Evolutionary conservation across 2,329 filamentous ascomycete genomes (phyloP), one percentile per base, ranked within the genome.

Genomic region (Talaromyces marneffei): DNA sequence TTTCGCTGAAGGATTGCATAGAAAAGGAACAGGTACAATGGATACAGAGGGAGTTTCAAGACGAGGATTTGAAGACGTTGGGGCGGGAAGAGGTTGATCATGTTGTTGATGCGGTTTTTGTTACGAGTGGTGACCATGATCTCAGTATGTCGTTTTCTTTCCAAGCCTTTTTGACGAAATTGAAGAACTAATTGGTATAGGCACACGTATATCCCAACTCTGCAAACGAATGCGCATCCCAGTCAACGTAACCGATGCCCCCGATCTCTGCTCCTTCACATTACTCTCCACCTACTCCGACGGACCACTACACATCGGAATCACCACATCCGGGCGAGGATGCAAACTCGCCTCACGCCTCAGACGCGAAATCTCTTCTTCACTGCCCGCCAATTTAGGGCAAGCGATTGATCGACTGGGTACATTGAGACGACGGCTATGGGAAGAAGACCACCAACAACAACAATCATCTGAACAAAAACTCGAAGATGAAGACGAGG

Each of bases 311-410:
- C 94, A 97, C 72, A 88, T 99, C 63, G 94, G 94, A 64, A 89
- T 99, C 62, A 97, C 94, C 2, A 97, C 94, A 0, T 97, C 95
- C 62, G 93, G 94, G 20, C 88, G 90, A 68, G 94, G 94, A 1
- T 97, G 94, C 79, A 97, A 96, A 76, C 83, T 99, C 31, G 91
- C 94, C 5, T 91, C 91, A 9, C 84, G 94, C 27, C 91, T 99
- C 68, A 86, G 92, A 16, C 85, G 94, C 61, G 94, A 97, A 70
- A 89, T 99, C 63, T 89, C 91, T 2, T 84, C 92, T 0, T 85
- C 87, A 0, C 80, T 99, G 2, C 94, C 94, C 0, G 73, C 80
- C 1, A 83, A 89, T 18, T 82, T 97, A 5, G 94, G 94, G 5
- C 74, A 76, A 20, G 91, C 93, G 0, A 92, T 95, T 44, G 85